A percentile compares a stretch with the other conserved stretches of the same genome.
phyloP scores from a whole-genome alignment of 768 basidiomycete genomes.

The Suillus cothurnatus region DNA sequence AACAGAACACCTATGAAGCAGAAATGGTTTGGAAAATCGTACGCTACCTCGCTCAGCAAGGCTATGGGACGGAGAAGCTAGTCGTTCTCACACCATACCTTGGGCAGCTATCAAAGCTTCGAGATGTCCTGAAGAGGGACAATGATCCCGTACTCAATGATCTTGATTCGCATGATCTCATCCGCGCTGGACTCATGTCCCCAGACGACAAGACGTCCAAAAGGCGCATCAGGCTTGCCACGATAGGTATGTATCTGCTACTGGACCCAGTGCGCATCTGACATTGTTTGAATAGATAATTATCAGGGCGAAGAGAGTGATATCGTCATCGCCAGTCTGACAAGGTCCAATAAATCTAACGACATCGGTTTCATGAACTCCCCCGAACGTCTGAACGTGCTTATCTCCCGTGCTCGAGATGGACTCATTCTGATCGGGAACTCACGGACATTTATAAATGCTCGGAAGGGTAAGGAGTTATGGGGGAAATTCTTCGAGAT shows the following conservation, averaged over 20 bases:
- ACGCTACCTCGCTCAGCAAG: conserved; percentile 66
- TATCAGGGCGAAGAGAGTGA: conserved; percentile 79
- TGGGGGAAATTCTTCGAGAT: conserved; percentile 55
- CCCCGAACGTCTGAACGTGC: conserved; percentile 69
- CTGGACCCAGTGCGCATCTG: neutral
- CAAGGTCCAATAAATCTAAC: conserved; percentile 54
- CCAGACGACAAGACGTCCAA: conserved; percentile 41
- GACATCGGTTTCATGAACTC: conserved; percentile 76
- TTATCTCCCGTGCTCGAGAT: conserved; percentile 68
- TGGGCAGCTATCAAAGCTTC: conserved; percentile 60
- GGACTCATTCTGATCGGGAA: conserved; percentile 70
- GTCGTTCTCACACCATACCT: conserved; percentile 73
- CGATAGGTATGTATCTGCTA: conserved; percentile 51
- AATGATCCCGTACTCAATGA: conserved; percentile 66
- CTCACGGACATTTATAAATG: conserved; percentile 53
- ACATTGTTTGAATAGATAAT: conserved; percentile 49
- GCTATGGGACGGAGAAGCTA: conserved; percentile 60
- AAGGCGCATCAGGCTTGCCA: conserved; percentile 56
- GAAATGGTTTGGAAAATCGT: conserved; percentile 68
- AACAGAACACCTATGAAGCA: conserved; percentile 62
- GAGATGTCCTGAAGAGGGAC: conserved; percentile 43
- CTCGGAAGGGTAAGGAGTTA: conserved; percentile 51
- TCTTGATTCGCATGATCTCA: conserved; percentile 59
- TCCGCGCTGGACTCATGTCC: conserved; percentile 55
- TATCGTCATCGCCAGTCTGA: conserved; percentile 63